Conservation (phyloP, 2,329 filamentous ascomycete genomes). For the Talaromyces islandicus region DNA sequence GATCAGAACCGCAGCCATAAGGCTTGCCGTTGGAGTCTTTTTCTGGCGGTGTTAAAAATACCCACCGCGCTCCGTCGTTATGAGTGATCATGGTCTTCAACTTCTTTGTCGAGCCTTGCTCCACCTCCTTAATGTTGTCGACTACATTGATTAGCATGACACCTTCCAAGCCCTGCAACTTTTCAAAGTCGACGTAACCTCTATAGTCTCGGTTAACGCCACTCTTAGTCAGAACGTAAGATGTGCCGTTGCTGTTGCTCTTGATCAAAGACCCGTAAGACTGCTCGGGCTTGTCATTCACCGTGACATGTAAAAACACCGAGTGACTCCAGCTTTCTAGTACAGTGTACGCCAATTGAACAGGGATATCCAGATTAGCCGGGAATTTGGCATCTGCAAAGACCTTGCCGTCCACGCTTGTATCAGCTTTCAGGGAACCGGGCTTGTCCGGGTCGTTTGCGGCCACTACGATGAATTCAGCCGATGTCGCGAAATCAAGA, state of each 20-base stretch:
- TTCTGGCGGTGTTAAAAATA: constrained; percentile 63
- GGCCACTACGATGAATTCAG: constrained; percentile 90
- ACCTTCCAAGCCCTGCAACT: constrained; percentile 86
- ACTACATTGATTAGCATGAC: constrained; percentile 84
- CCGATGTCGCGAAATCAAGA: constrained; percentile 86
- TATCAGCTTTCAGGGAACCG: constrained; percentile 66
- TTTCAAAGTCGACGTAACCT: constrained; percentile 92
- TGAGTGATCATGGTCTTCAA: constrained; percentile 90
- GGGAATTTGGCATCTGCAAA: constrained; percentile 87
- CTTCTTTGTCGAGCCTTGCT: constrained; percentile 64
- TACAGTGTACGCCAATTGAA: constrained; percentile 82
- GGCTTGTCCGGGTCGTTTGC: constrained; percentile 57
- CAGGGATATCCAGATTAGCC: constrained; percentile 69
- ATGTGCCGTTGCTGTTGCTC: constrained; percentile 97
- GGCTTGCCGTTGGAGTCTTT: constrained; percentile 65
- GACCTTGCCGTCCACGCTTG: constrained; percentile 74
- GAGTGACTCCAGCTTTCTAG: constrained; percentile 92
- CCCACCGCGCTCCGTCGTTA: constrained; percentile 91
- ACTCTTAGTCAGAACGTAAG: constrained; percentile 76
- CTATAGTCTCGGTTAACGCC: constrained; percentile 72
- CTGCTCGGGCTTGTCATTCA: constrained; percentile 57
- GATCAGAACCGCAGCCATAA: constrained; percentile 61
- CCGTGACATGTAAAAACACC: constrained; percentile 87
- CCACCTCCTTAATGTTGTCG: constrained; percentile 61
- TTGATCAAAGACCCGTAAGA: constrained; percentile 87